These are phyloP conservation scores for Yarrowia divulgata DNA, from an alignment of 805 yeast species.

Conservation along the genomic window DNA sequence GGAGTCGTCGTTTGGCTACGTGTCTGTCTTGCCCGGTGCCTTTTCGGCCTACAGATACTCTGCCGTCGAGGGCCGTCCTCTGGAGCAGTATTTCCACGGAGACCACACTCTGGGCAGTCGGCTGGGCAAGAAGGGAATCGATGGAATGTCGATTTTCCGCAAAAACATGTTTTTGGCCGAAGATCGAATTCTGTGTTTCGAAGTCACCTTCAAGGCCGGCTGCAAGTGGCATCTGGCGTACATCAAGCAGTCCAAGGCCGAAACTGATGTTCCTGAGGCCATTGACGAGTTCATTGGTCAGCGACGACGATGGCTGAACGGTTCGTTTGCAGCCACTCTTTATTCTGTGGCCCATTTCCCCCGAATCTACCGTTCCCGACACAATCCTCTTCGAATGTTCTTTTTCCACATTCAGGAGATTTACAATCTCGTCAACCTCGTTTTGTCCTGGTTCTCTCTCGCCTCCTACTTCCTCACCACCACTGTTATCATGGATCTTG, in stretches of 20 bases:
- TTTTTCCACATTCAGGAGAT: conserved; percentile 62
- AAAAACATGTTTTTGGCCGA: conserved; percentile 76
- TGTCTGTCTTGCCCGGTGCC: conserved; percentile 72
- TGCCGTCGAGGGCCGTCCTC: conserved; percentile 64
- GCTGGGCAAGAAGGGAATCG: conserved; percentile 61
- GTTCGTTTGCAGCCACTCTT: conserved; percentile 55
- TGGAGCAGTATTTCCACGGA: conserved; percentile 72
- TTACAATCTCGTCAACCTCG: conserved; percentile 61
- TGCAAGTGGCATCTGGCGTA: conserved; percentile 68
- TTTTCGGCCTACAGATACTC: conserved; percentile 68
- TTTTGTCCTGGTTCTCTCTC: conserved; percentile 69
- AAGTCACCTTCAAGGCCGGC: conserved; percentile 64
- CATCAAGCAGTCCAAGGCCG: conserved; percentile 68
- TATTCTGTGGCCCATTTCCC: conserved; percentile 40
- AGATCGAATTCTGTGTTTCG: conserved; percentile 71
- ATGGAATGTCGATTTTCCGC: conserved; percentile 68
- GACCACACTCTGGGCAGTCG: conserved; percentile 59
- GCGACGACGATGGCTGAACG: conserved; percentile 73
- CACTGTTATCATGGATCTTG: conserved; percentile 61
- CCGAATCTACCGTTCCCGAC: conserved; percentile 58
- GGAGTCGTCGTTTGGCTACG: conserved; percentile 69
- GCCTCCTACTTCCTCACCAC: conserved; percentile 70
- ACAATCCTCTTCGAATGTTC: conserved; percentile 59
- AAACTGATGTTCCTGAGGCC: conserved; percentile 71
- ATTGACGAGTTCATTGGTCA: conserved; percentile 69